A percentile compares a stretch with the other conserved stretches of the same genome.
These are phyloP conservation scores for Pichia sorboxylosa DNA, from an alignment of 1,139 yeast genomes.

Conservation along the genomic window DNA sequence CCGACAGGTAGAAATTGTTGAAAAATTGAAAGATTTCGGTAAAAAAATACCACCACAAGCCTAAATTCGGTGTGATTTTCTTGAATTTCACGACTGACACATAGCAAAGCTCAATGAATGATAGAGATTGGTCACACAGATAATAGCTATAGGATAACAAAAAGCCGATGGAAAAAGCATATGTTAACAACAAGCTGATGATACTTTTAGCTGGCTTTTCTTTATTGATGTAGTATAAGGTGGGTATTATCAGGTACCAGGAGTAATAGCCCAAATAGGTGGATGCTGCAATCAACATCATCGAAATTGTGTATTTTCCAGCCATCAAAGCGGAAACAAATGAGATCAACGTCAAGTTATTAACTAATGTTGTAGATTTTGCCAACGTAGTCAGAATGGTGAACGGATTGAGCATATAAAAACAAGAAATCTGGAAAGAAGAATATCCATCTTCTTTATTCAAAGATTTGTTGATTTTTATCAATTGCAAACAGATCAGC, in stretches of 20 bases:
- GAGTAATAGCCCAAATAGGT: constrained; percentile 57
- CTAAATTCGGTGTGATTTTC: constrained; percentile 74
- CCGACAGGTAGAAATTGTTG: constrained; percentile 69
- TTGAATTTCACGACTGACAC: constrained; percentile 48
- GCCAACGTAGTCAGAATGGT: constrained; percentile 55
- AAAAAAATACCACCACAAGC: constrained; percentile 97
- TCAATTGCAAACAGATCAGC: constrained; percentile 31
- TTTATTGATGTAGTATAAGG: constrained; percentile 23
- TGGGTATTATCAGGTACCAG: constrained; percentile 43
- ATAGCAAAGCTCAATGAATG: constrained; percentile 52
- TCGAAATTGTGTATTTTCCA: constrained; percentile 33
- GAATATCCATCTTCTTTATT: constrained; percentile 19
- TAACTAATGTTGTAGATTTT: constrained; percentile 53
- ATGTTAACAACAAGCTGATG: constrained; percentile 9
- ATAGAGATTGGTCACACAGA: constrained; percentile 31
- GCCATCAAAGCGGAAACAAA: constrained; percentile 38
- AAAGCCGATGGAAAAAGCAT: constrained; percentile 17
- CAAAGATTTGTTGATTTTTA: constrained; percentile 27
- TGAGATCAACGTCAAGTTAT: constrained; percentile 44
- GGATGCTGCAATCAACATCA: constrained; percentile 49
- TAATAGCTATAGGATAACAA: constrained; percentile 32
- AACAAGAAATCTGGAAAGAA: constrained; percentile 40
- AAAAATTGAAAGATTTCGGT: constrained; percentile 90
- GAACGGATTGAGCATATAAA: constrained; percentile 76
- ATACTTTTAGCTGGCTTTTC: constrained; percentile 1